Percentiles rank a stretch among this genome's conserved stretches.
Evolutionary conservation across 441 rosid genomes (phyloP).

Genomic region (Pelargonium australe): DNA sequence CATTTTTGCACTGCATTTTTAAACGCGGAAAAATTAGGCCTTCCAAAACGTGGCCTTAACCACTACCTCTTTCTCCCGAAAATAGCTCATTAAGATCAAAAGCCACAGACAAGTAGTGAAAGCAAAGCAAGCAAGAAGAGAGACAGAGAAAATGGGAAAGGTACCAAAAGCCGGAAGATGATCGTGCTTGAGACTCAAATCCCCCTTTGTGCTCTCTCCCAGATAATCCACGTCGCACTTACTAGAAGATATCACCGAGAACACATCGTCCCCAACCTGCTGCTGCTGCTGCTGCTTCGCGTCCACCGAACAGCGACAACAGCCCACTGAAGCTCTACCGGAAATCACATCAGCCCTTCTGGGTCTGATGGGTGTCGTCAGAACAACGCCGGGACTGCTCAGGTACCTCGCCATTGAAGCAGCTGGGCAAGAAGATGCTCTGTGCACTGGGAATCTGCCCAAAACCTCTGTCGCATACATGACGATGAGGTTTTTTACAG

Average conservation of each 20-base stretch:
- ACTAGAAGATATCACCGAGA: slow-evolving; percentile 62
- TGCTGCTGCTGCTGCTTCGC: slow-evolving; percentile 18
- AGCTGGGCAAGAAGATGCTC: slow-evolving; percentile 5
- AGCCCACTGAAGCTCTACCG: slow-evolving; percentile 7
- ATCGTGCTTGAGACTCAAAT: slow-evolving; percentile 72
- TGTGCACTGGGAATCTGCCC: background rate
- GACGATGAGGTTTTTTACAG: background rate
- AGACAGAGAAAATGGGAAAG: background rate
- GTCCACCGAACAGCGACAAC: slow-evolving; percentile 23
- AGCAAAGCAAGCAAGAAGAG: background rate
- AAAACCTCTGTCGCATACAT: slow-evolving; percentile 13
- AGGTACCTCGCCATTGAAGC: slow-evolving; percentile 26
- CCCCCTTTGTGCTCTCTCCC: slow-evolving; percentile 95
- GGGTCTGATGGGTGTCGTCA: slow-evolving; percentile 25
- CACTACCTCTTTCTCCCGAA: background rate
- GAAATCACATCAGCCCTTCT: background rate
- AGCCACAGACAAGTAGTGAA: background rate
- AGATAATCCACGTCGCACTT: slow-evolving; percentile 71
- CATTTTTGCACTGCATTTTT: background rate
- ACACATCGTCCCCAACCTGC: slow-evolving; percentile 43
- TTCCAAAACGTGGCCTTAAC: background rate
- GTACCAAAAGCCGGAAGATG: slow-evolving; percentile 56
- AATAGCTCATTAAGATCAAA: background rate
- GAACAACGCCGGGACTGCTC: slow-evolving; percentile 19
- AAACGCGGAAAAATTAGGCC: background rate